Base-by-base conservation (phyloP, 2,329 filamentous ascomycete genomes). In the Botrytis paeoniae region DNA sequence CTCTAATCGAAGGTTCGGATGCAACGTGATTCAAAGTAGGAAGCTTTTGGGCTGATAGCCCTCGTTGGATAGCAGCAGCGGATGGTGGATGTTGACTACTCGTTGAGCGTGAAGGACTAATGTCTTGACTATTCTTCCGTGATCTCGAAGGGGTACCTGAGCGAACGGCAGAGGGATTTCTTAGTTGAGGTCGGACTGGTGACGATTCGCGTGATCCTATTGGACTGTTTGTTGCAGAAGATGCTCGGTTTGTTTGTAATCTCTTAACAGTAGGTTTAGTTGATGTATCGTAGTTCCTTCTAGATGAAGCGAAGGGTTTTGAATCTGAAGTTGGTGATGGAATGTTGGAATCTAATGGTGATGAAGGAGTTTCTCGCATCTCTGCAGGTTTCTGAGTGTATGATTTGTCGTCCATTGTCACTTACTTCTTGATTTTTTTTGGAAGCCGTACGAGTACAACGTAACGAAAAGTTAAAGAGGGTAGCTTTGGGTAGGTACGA, bases 61-160 rank as follows among this genome's bases (percentile, higher is more conserved):
- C 88, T 80, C 90, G 88, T 81, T 92, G 88, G 73, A 90, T 85
- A 32, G 90, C 85, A 37, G 89, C 86, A 39, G 90, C 86, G 69
- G 89, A 89, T 51, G 90, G 87, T 70, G 89, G 87, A 72, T 87
- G 84, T 73, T 84, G 87, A 73, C 84, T 83, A 77, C 78, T 80
- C 10, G 81, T 79, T 59, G 82, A 85, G 70, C 91, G 87, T 72
- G 86, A 85, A 32, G 91, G 90, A 78, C 89, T 93, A 74, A 86
- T 83, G 72, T 93, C 91, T 75, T 89, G 86, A 80, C 89, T 93
- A 80, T 88, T 89, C 81, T 90, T 91, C 78, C 90, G 89, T 73
- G 91, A 89, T 77, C 87, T 85, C 69, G 85, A 85, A 70, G 81
- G 78, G 54, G 74, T 79, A 79, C 74, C 72, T 45, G 76, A 72